Evolutionary conservation across 2,329 filamentous ascomycete species (phyloP), one percentile per base, ranked within the genome.

Genomic region (Arthrobotrys megalospora): DNA sequence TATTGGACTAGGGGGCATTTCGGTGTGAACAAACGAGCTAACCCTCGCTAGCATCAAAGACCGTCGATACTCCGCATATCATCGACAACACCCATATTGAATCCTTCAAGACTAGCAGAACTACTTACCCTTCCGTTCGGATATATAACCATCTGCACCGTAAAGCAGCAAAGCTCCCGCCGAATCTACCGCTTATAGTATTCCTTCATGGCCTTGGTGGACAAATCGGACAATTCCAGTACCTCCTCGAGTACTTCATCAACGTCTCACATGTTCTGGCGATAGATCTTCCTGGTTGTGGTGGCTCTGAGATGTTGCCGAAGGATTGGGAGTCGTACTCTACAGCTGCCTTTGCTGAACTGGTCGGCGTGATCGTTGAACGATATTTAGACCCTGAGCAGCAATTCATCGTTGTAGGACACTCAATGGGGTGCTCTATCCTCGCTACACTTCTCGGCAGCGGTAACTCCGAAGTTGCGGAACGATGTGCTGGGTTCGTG

Each of bases 191-290:
- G 0, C 86, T 99, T 8, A 86, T 98, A 2, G 94, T 98, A 50
- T 97, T 96, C 83, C 87, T 98, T 72, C 96, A 98, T 82, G 96
- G 96, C 78, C 88, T 98, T 8, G 96, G 95, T n/a, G 96, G 96
- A 60, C 97, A 93, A 0, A 88, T 94, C 24, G 91, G 93, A 10
- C 96, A 98, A 83, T 98, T 97, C 83, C 89, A 93, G 69, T 90
- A 92, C 34, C 86, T 98, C 4, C 85, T 98, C 14, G 91, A 90
- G 19, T 96, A 93, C 83, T 87, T 99, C 58, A 89, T 92, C 63
- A 93, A 96, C 82, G 86, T 94, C 60, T 93, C 92, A 11, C 94
- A 58, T 97, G 94, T 83, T n/a, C 87, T 97, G 45, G 92, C 93
- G 3, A 90, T 98, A 80, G 96, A 99, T 83, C 87, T 97, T 3